phyloP scores from a whole-genome alignment of 2,329 filamentous ascomycete species.

The Chalara sp. region DNA sequence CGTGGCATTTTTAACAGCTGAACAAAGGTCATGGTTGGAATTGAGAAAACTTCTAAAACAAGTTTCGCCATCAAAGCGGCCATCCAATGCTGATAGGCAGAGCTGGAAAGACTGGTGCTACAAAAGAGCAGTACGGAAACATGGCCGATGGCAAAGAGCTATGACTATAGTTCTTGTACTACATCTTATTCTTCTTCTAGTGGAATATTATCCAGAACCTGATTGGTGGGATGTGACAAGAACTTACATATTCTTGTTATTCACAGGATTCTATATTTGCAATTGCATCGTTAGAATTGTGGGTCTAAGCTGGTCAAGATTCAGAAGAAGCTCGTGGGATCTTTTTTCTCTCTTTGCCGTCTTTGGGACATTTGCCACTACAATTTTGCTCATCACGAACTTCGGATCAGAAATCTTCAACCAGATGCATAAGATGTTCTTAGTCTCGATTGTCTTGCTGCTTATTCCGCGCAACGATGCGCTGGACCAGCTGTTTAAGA shows the following conservation, averaged over 20 bases:
- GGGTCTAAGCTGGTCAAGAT: conserved; percentile 86
- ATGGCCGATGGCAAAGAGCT: conserved; percentile 80
- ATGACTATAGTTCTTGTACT: conserved; percentile 75
- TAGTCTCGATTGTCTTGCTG: conserved; percentile 82
- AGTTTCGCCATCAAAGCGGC: conserved; percentile 89
- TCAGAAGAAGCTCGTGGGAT: conserved; percentile 92
- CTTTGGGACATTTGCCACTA: conserved; percentile 72
- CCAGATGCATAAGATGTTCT: conserved; percentile 86
- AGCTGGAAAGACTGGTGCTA: conserved; percentile 93
- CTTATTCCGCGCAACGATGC: conserved; percentile 96
- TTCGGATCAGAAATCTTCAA: conserved; percentile 55
- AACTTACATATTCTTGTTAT: conserved; percentile 70
- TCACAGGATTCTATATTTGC: conserved; percentile 73
- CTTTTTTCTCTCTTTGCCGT: conserved; percentile 79
- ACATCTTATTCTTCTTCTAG: conserved; percentile 74
- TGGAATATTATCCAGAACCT: conserved; percentile 79
- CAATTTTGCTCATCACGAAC: conserved; percentile 65
- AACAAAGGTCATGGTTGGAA: conserved; percentile 96
- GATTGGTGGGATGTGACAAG: conserved; percentile 62
- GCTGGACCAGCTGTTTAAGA: conserved; percentile 97
- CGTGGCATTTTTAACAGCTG: conserved; percentile 89
- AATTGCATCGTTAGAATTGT: conserved; percentile 81
- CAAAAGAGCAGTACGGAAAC: conserved; percentile 87
- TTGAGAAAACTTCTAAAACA: conserved; percentile 85
- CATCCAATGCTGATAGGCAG: conserved; percentile 68